Conservation (phyloP, 768 basidiomycete species). For the Pisolithus sp. region DNA sequence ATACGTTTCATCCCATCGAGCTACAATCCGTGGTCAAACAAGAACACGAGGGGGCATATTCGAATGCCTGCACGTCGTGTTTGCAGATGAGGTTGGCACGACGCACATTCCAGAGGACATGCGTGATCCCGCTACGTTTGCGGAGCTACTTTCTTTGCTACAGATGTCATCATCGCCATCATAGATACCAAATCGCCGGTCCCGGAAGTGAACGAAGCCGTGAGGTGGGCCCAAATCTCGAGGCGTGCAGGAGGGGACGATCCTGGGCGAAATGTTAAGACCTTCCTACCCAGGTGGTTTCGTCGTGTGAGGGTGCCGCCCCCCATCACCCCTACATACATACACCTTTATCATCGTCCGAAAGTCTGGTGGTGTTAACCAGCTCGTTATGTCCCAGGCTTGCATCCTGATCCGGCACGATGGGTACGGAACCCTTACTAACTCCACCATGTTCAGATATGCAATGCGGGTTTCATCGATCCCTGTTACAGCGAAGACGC, state of each 20-base stretch:
- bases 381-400: no score
- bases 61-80: conserved; percentile 53
- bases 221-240: conserved; percentile 28
- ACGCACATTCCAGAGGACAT: conserved; percentile 84
- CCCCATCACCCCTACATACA: neutral
- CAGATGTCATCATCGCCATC: conserved; percentile 70
- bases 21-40: conserved; percentile 16
- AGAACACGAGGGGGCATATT: conserved; percentile 48
- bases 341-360: neutral
- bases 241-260: conserved; percentile 41
- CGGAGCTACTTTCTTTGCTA: conserved; percentile 56
- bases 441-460: conserved; percentile 29
- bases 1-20: conserved; percentile 33
- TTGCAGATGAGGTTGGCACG: conserved; percentile 67
- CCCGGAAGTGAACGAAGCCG: conserved; percentile 11
- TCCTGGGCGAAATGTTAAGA: conserved; percentile 71
- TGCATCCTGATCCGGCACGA: no score
- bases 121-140: conserved; percentile 49
- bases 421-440: neutral
- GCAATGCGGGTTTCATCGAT: conserved; percentile 87
- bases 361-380: no score
- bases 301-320: conserved; percentile 57
- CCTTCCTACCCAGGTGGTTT: conserved; percentile 75
- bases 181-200: conserved; percentile 12
- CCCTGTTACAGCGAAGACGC: conserved; percentile 53